Conservation (phyloP, 441 rosid genomes). For the Adansonia madagascariensis region DNA sequence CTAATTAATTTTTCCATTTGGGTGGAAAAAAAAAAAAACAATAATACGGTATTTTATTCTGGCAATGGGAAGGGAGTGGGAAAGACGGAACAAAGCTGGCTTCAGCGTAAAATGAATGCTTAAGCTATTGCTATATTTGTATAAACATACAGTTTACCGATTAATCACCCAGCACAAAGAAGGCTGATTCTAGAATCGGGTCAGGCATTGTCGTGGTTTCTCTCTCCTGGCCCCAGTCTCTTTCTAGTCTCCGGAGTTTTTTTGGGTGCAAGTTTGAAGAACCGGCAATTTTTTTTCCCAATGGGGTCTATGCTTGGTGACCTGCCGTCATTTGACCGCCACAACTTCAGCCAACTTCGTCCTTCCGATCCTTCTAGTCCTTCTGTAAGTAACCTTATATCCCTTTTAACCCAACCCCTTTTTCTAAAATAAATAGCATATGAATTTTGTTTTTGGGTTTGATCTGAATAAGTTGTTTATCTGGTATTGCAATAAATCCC, state of each 20-base stretch:
- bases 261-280: slow-evolving; percentile 30
- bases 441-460: slow-evolving; percentile 11
- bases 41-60: too few relatives aligned
- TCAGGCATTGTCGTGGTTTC: slow-evolving; percentile 15
- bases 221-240: slow-evolving; percentile 4
- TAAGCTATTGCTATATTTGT: background rate
- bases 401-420: background rate
- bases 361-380: slow-evolving; percentile 88
- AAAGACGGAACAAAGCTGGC: background rate
- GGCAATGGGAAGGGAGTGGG: too few relatives aligned
- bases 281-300: slow-evolving; percentile 29
- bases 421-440: background rate
- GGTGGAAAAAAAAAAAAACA: too few relatives aligned
- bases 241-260: slow-evolving; percentile 30
- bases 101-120: background rate
- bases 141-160: background rate
- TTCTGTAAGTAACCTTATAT: slow-evolving; percentile 50
- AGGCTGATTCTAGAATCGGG: slow-evolving; percentile 25
- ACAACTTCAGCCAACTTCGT: slow-evolving; percentile 83
- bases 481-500: background rate
- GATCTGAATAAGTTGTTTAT: slow-evolving; percentile 12
- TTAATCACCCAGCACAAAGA: background rate
- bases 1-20: too few relatives aligned
- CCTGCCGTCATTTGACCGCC: slow-evolving; percentile 83
- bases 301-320: slow-evolving; percentile 79